Conservation (phyloP, 495 filamentous ascomycete species). For the Sabuloglossum arenarium region DNA sequence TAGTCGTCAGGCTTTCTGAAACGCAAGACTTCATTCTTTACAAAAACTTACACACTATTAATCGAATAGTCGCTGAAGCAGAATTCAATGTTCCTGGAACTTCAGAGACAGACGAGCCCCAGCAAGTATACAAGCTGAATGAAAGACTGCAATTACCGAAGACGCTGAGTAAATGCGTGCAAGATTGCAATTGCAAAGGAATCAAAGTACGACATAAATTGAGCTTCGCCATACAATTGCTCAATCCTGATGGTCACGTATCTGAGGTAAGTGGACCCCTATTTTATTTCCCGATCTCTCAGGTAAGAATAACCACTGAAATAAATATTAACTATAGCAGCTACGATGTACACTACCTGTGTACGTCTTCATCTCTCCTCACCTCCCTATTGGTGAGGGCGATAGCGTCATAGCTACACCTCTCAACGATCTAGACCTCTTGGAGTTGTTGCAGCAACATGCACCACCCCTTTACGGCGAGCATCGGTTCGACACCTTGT, state of each 20-base stretch:
- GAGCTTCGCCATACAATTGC: constrained; percentile 63
- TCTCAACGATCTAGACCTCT: constrained; percentile 20
- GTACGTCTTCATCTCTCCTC: constrained; percentile 83
- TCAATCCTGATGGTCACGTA: constrained; percentile 83
- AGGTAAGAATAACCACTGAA: no score
- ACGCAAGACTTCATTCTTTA: constrained; percentile 33
- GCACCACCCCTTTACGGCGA: constrained; percentile 78
- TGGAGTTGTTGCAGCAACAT: constrained; percentile 19
- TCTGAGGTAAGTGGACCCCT: constrained; percentile 67
- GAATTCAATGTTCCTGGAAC: constrained; percentile 22
- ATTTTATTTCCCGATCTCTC: no score
- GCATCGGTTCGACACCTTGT: constrained; percentile 73
- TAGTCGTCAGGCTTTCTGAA: constrained; percentile 57
- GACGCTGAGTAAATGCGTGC: constrained; percentile 56
- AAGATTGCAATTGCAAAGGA: constrained; percentile 61
- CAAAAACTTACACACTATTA: constrained; percentile 4
- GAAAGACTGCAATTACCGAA: constrained; percentile 52
- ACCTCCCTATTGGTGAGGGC: constrained; percentile 64
- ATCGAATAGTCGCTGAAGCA: constrained; percentile 12
- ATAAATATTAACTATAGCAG: constrained; percentile 16
- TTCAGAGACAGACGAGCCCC: constrained; percentile 43
- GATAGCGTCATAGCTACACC: constrained; percentile 42
- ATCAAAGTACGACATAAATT: constrained; percentile 82
- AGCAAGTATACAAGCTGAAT: constrained; percentile 56
- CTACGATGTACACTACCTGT: constrained; percentile 73